Evolutionary conservation across 1,284 basidiomycete genomes (phyloP), one percentile per base, ranked within the genome.

Genomic region (Puccinia novopanici): DNA sequence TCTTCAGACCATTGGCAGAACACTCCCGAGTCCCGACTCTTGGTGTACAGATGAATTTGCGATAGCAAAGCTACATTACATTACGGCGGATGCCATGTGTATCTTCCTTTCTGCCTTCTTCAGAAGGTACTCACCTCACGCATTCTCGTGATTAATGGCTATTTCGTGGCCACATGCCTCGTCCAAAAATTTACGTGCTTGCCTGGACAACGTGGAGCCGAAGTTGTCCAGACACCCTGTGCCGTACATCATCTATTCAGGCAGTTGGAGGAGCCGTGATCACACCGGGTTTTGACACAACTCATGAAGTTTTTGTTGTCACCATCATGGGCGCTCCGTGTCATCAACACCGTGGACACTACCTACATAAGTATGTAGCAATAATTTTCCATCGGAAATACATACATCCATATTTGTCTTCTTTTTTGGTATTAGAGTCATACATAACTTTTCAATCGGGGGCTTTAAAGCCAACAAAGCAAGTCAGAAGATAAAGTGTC

Each of bases 401-500:
- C n/a, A n/a, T n/a, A n/a, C n/a, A n/a, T n/a, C n/a, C n/a, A n/a
- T n/a, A n/a, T n/a, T n/a, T n/a, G n/a, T n/a, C n/a, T n/a, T n/a
- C n/a, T n/a, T n/a, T n/a, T n/a, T n/a, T 57, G 6, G n/a, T 6
- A 57, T 57, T 57, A 27, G 55, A 24, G n/a, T 24, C 24, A 57
- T 57, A 57, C 55, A 30, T 24, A 30, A 12, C 17, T 65, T 34
- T 65, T 65, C 3, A 45, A 27, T 67, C 63, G 37, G 63, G 63
- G 68, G 52, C 45, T 71, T 71, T n/a, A 71, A 71, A n/a, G 48
- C 68, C 63, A 67, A 40, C 63, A 40, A 67, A 67, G 63, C 63
- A 67, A 67, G 63, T 67, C 63, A 67, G 40, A 45, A 12, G 19
- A 45, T 12, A 48, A 71, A 71, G 45, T 52, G 52, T 71, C 68